Percentiles rank a stretch among this genome's conserved stretches.
These are phyloP conservation scores for Gaeumannomyces tritici DNA, from an alignment of 2,329 filamentous ascomycete genomes.

Conservation along the genomic window DNA sequence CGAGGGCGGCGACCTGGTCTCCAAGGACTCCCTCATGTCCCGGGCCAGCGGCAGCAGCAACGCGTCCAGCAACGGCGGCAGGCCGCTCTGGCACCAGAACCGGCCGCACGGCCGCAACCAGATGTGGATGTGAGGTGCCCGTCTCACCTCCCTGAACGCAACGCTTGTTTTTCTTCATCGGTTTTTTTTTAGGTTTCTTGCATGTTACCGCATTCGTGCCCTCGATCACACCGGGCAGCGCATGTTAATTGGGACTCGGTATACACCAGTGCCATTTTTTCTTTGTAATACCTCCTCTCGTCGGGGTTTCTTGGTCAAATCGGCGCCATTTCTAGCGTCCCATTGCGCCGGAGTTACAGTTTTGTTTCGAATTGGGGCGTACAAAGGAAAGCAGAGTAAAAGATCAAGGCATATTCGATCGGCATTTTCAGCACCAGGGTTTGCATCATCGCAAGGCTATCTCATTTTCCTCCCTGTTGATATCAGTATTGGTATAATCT, in stretches of 20 bases:
- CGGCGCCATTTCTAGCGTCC: not conserved
- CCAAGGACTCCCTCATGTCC: conserved; percentile 1
- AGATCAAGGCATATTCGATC: not conserved
- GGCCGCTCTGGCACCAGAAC: conserved; percentile 46
- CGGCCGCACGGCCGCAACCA: conserved; percentile 35
- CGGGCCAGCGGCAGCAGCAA: not conserved
- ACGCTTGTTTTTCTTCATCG: not conserved
- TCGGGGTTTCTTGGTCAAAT: not conserved
- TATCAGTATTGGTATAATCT: not conserved
- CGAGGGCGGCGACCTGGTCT: conserved; percentile 5
- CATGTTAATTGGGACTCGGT: not conserved
- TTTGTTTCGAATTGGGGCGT: not conserved
- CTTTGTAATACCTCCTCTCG: not conserved
- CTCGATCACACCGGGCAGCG: not conserved
- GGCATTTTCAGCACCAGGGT: not conserved
- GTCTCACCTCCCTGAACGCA: not conserved
- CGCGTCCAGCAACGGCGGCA: conserved; percentile 3
- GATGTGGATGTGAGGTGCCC: conserved; percentile 32
- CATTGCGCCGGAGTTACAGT: not conserved
- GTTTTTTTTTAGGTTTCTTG: too few species aligned
- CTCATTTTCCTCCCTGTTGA: not conserved
- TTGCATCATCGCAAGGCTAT: not conserved
- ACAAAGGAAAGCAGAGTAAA: not conserved
- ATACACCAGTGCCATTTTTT: not conserved
- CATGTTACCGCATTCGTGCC: not conserved